Evolutionary conservation across 192 early-diverging fungal species (phyloP).

Genomic region (Coemansia nantahalensis): DNA sequence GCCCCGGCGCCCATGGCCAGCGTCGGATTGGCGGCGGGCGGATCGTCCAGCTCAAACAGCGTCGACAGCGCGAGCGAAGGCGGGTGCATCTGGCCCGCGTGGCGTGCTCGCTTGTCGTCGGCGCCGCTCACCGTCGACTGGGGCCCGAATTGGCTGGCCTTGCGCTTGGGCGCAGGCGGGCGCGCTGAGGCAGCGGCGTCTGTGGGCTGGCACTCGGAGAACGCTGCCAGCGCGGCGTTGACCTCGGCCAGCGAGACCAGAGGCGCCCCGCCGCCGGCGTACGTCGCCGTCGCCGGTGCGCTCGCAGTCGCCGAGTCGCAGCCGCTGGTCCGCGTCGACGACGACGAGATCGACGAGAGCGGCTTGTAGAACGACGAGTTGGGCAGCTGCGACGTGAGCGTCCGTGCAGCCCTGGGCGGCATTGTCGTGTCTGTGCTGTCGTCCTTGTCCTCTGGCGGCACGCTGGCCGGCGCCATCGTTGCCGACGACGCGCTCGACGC

Average conservation of each 20-base stretch:
- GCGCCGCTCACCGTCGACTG: not conserved
- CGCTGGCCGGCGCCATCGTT: too few relatives aligned
- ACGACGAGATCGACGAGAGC: constrained; percentile 40
- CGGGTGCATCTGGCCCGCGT: not conserved
- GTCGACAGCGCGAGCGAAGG: constrained; percentile 1
- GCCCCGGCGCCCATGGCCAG: constrained; percentile 26
- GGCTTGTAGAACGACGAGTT: constrained; percentile 55
- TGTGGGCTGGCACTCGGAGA: constrained; percentile 12
- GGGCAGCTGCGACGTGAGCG: constrained; percentile 40
- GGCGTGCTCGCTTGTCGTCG: constrained; percentile 16
- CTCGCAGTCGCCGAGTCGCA: not conserved
- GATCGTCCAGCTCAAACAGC: not conserved
- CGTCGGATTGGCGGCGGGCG: not conserved
- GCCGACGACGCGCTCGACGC: not conserved
- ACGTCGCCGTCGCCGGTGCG: not conserved
- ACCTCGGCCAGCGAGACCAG: constrained; percentile 33
- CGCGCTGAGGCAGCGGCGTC: not conserved
- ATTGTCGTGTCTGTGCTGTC: not conserved
- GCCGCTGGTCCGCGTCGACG: constrained; percentile 6
- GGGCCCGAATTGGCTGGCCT: not conserved
- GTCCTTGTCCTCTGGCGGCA: too few relatives aligned
- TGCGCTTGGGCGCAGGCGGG: constrained; percentile 14
- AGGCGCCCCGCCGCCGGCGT: not conserved
- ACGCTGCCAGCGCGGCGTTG: constrained; percentile 23
- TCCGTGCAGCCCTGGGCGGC: constrained; percentile 1